Conservation (phyloP, 768 basidiomycete genomes). For the Udeniomyces megalosporus region DNA sequence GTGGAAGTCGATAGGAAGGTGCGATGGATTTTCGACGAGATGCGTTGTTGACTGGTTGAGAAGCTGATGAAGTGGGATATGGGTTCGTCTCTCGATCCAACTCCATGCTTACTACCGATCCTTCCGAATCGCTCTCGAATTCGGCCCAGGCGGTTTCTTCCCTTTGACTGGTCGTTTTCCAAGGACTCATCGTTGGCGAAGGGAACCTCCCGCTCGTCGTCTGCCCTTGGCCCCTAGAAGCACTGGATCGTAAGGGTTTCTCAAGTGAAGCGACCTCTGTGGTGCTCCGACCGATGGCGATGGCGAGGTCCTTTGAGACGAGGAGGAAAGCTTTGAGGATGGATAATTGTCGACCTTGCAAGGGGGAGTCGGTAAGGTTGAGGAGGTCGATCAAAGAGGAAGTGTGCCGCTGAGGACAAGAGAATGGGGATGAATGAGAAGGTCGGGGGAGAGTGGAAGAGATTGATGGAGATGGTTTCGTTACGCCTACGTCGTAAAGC, state of each 20-base stretch:
- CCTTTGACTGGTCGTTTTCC: too few relatives aligned
- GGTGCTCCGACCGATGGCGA: neutral
- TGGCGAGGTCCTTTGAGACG: neutral
- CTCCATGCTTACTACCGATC: neutral
- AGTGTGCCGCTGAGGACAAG: neutral
- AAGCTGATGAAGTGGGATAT: neutral
- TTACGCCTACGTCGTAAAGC: neutral
- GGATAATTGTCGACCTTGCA: neutral
- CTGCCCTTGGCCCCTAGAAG: too few relatives aligned
- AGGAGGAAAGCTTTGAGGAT: neutral
- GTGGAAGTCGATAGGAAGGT: neutral
- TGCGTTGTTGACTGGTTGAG: neutral
- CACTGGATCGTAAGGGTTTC: too few relatives aligned
- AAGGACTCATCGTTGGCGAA: too few relatives aligned
- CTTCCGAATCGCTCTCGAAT: conserved; percentile 5
- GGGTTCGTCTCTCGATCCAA: neutral
- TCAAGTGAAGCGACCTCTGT: too few relatives aligned
- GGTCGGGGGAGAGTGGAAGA: neutral
- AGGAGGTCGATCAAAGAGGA: neutral
- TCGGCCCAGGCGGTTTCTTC: too few relatives aligned
- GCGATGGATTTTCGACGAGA: neutral
- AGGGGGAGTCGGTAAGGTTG: neutral
- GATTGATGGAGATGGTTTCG: neutral
- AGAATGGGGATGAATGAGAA: neutral
- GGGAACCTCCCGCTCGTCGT: too few relatives aligned